A percentile compares a stretch with the other conserved stretches of the same genome.
Conservation (phyloP, 108 stramenopile species). For the Cylindrotheca closterium region DNA sequence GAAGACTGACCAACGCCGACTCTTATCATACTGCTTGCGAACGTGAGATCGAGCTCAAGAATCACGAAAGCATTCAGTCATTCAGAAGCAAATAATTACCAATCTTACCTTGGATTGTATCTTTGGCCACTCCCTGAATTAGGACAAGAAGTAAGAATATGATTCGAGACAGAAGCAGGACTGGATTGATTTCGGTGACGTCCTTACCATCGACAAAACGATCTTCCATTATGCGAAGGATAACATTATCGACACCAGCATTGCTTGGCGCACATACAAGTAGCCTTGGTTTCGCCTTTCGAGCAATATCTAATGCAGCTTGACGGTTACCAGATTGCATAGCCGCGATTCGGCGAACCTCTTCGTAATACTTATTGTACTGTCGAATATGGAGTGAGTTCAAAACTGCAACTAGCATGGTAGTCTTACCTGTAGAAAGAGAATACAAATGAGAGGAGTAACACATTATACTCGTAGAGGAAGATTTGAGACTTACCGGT, state of each 20-base stretch:
- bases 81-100: no score
- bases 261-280: conserved; percentile 97
- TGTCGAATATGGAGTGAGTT: conserved; percentile 93
- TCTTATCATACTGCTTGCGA: conserved; percentile 89
- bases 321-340: conserved; percentile 39
- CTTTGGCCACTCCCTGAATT: conserved; percentile 65
- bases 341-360: conserved; percentile 67
- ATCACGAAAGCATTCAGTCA: no score
- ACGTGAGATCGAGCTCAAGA: no score
- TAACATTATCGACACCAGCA: conserved; percentile 97
- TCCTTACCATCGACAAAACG: conserved; percentile 97
- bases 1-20: conserved; percentile 80
- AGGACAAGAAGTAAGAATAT: no score
- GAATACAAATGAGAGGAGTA: no score
- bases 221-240: conserved; percentile 89
- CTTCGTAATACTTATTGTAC: conserved; percentile 84
- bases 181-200: no score
- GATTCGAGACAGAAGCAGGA: no score
- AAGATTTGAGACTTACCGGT: conserved; percentile 12
- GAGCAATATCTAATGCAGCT: conserved; percentile 55
- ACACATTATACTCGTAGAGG: no score
- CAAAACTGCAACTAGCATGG: conserved; percentile 89
- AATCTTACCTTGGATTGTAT: conserved; percentile 96
- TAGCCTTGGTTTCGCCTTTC: conserved; percentile 68
- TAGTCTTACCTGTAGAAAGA: conserved; percentile 71